Evolutionary conservation across 2,329 filamentous ascomycete genomes (phyloP).

Genomic region (Fusarium albosuccineum): DNA sequence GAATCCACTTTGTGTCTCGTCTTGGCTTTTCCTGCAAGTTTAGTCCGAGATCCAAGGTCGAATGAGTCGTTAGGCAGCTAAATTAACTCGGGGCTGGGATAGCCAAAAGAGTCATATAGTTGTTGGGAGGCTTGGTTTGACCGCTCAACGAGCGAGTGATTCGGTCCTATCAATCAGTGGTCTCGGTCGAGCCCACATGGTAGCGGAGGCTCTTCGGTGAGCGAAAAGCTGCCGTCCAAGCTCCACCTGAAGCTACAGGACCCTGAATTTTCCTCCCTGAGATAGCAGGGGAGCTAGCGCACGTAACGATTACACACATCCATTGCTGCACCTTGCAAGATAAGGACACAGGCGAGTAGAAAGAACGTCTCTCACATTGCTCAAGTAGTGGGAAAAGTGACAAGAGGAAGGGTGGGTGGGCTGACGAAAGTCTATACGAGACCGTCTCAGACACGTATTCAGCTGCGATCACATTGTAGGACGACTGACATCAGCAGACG

Average conservation of each 20-base stretch:
- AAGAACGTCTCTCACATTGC: conserved; percentile 7
- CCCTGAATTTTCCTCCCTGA: conserved; percentile 37
- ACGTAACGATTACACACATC: conserved; percentile 42
- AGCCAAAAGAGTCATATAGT: conserved; percentile 37
- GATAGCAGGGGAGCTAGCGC: conserved; percentile 37
- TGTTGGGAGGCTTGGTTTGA: conserved; percentile 24
- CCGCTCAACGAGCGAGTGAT: conserved; percentile 25
- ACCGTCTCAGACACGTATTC: neutral
- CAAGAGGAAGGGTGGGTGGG: conserved; percentile 3
- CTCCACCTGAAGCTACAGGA: conserved; percentile 36
- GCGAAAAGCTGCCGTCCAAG: conserved; percentile 31
- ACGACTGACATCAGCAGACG: neutral
- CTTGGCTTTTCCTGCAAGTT: conserved; percentile 6
- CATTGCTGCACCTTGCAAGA: conserved; percentile 29
- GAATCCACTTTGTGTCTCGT: conserved; percentile 32
- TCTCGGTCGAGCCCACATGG: conserved; percentile 43
- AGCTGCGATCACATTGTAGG: neutral
- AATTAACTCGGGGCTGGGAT: conserved; percentile 28
- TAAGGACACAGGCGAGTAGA: conserved; percentile 11
- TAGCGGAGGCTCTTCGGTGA: conserved; percentile 47
- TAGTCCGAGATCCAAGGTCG: conserved; percentile 11
- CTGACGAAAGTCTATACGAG: neutral
- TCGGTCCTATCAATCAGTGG: conserved; percentile 40
- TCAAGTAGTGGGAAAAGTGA: conserved; percentile 7
- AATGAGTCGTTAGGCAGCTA: conserved; percentile 18